Conservation (phyloP, 2,329 filamentous ascomycete species). For the Fusarium domesticum region DNA sequence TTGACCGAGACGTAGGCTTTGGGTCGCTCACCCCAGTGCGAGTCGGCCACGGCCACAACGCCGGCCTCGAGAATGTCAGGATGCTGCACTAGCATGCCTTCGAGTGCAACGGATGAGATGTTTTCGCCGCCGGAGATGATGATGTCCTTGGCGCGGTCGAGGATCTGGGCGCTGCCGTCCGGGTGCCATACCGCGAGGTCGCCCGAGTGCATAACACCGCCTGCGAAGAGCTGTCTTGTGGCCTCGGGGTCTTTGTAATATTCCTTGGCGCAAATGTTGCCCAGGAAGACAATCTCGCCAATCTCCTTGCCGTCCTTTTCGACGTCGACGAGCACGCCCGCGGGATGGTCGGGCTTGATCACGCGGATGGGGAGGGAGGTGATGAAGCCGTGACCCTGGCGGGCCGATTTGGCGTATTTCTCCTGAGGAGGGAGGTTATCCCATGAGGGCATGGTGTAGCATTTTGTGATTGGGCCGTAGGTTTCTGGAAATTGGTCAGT, state of each 20-base stretch:
- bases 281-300: slow-evolving; percentile 70
- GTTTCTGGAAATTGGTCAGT: slow-evolving; percentile 55
- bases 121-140: slow-evolving; percentile 98
- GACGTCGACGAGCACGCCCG: slow-evolving; percentile 50
- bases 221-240: slow-evolving; percentile 81
- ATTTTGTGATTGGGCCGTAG: slow-evolving; percentile 93
- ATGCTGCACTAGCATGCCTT: slow-evolving; percentile 85
- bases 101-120: slow-evolving; percentile 89
- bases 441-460: slow-evolving; percentile 85
- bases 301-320: slow-evolving; percentile 48
- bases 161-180: slow-evolving; percentile 86
- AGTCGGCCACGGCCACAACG: slow-evolving; percentile 82
- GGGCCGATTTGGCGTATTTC: slow-evolving; percentile 84
- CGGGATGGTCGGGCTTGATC: slow-evolving; percentile 73
- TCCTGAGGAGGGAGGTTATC: slow-evolving; percentile 69
- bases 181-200: slow-evolving; percentile 92
- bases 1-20: slow-evolving; percentile 89
- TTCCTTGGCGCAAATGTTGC: slow-evolving; percentile 87
- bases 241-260: slow-evolving; percentile 91
- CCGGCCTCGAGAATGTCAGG: slow-evolving; percentile 87
- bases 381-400: slow-evolving; percentile 89
- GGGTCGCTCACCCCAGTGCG: slow-evolving; percentile 90
- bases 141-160: slow-evolving; percentile 94
- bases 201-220: slow-evolving; percentile 82
- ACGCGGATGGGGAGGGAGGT: slow-evolving; percentile 78